Evolutionary conservation across 768 basidiomycete genomes (phyloP), one percentile per base, ranked within the genome.

Genomic region (Guyanaporus albipodus): DNA sequence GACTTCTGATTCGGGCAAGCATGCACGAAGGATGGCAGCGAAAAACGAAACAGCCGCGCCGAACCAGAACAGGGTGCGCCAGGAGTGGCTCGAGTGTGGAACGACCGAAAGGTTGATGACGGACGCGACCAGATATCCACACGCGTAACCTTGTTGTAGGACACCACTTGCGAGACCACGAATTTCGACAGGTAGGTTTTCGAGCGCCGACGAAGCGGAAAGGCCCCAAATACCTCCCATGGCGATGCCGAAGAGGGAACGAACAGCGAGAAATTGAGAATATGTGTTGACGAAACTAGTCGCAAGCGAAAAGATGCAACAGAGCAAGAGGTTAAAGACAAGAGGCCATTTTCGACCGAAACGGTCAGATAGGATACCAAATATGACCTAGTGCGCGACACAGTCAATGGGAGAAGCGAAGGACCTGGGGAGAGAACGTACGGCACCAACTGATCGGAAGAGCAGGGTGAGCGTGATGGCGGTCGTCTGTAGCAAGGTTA

Each of bases 321-420:
- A 78, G 38, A 93, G 60, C 21, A 91, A 36, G 18, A 94, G 73
- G 62, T 92, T 93, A 53, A 57, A 53, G 23, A 95, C 80, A 5
- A 94, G 73, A 4, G 92, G 92, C 92, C 92, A 98, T 74, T 94
- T 95, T 23, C 94, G 79, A 4, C 94, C 94, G 63, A 74, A 95
- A 4, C 94, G 80, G 63, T 96, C 94, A 2, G 87, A 87, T n/a
- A 85, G 56, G 34, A 92, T 63, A 37, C 91, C 92, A 54, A 95
- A 93, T 55, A 92, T 69, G 39, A 91, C 46, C 70, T 70, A 17
- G 14, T 33, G 18, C 15, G 31, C 17, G 21, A n/a, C n/a, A n/a
- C n/a, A n/a, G 31, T 42, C 14, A 54, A 15, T 27, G n/a, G 12
- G 40, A 52, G 28, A 18, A 3, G 1, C 9, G 5, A 14, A 31